Percentiles rank a stretch among this genome's conserved stretches.
Evolutionary conservation across 1,139 yeast genomes (phyloP).

Genomic region (Hemisphaericaspora xylofermentans): DNA sequence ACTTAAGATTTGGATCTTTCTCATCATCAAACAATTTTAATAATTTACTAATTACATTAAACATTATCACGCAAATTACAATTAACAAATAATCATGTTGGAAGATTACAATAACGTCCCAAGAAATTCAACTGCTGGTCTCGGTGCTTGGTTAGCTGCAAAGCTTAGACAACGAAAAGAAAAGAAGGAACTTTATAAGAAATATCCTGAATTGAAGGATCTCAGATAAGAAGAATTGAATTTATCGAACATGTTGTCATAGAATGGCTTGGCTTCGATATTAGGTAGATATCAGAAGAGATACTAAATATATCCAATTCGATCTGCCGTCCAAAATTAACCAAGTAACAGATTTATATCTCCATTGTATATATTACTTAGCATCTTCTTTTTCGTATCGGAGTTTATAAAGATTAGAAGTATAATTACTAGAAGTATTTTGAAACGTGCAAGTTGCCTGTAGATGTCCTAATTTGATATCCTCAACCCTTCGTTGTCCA

Average conservation of each 20-base stretch:
- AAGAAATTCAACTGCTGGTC: conserved; percentile 5
- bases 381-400: no score
- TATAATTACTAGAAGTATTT: no score
- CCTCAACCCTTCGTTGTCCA: no score
- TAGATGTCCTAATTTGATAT: no score
- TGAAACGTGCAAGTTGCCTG: no score
- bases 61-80: neutral
- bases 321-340: no score
- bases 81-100: conserved; percentile 2
- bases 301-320: no score
- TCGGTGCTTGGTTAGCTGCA: conserved; percentile 4
- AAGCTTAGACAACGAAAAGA: conserved; percentile 3
- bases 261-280: no score
- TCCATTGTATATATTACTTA: no score
- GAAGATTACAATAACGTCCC: conserved; percentile 4
- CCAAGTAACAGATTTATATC: no score
- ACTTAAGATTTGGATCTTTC: neutral
- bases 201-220: neutral
- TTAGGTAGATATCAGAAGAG: no score
- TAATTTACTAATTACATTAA: neutral
- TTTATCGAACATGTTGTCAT: neutral
- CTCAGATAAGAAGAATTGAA: neutral
- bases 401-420: no score
- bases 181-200: conserved; percentile 2
- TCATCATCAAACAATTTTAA: conserved; percentile 2